Base-by-base conservation (phyloP, 176 grass and related monocot genomes). In the Oryza australiensis region DNA sequence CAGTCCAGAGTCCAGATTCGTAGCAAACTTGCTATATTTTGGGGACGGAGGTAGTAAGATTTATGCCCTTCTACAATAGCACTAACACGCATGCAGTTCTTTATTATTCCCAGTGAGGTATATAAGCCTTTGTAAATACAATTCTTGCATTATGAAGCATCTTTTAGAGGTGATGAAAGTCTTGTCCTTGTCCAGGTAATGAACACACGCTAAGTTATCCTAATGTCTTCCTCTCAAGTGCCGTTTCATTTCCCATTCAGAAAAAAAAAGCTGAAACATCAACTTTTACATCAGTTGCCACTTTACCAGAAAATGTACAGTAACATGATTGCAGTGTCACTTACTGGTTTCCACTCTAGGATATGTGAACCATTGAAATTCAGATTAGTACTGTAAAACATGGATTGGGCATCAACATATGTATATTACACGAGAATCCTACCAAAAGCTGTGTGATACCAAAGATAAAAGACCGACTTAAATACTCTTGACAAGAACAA, bases 61-160 rank as follows among this genome's bases (percentile, higher is more conserved):
- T 80, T 48, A 16, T 88, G 60, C 41, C 63, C 22, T 83, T 59
- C 34, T 27, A 41, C 68, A 30, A 27, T 73, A 60, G 69, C 18
- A 68, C 37, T 75, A 15, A 64, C 33, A 26, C 68, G 12, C 45
- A 66, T 79, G 75, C 73, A 60, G 43, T 62, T 70, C 12, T 40
- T 80, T 42, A 57, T 76, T 88, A 20, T 53, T 70, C 18, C 26
- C 6, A 16, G 4, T 8, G 77, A 70, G 64, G 64, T 68, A 55
- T 64, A 64, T 76, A 32, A 77, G 64, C 24, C 13, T 62, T 29
- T 88, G 66, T 72, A 41, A 27, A 76, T 57, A 43, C 71, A 80
- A 70, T 40, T 16, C 18, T 75, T 84, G 30, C 23, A 79, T 12
- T 15, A 26, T 40, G 51, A 70, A 68, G 63, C 63, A 49, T 26